A percentile compares a stretch with the other conserved stretches of the same genome.
Evolutionary conservation across 2,329 filamentous ascomycete genomes (phyloP).

Genomic region (Tolypocladium ovalisporum): DNA sequence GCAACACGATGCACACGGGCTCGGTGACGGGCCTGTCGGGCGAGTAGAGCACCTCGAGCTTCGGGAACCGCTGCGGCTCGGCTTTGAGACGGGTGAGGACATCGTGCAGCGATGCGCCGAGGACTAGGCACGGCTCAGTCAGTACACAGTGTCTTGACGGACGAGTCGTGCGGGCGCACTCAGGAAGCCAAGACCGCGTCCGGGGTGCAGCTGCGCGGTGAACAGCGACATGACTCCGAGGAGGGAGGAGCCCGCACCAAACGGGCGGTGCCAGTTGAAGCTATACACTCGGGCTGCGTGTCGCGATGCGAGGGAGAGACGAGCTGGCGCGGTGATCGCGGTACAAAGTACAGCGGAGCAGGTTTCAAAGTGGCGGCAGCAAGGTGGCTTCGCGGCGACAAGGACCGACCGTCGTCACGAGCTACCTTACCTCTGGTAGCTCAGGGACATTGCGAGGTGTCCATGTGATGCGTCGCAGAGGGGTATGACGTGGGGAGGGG

Average conservation of each 20-base stretch:
- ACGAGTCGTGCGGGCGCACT: constrained; percentile 15
- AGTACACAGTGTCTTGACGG: not conserved
- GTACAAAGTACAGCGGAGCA: not conserved
- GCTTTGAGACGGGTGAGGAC: constrained; percentile 79
- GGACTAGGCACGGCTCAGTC: constrained; percentile 70
- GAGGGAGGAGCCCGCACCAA: not conserved
- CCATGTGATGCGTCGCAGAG: constrained; percentile 3
- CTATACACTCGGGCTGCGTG: not conserved
- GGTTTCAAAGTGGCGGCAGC: not conserved
- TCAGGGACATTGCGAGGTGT: too few relatives aligned
- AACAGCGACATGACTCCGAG: constrained; percentile 33
- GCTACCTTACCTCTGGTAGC: not conserved
- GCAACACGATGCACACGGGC: constrained; percentile 65
- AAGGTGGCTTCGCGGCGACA: not conserved
- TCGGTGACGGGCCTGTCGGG: constrained; percentile 61
- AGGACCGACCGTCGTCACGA: not conserved
- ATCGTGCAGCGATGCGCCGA: constrained; percentile 87
- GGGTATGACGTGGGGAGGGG: constrained; percentile 1
- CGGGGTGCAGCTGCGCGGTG: constrained; percentile 54
- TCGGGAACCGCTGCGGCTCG: constrained; percentile 71
- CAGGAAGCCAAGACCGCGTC: constrained; percentile 54
- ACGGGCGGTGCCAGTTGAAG: not conserved
- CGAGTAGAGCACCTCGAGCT: constrained; percentile 74
- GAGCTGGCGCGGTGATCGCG: not conserved
- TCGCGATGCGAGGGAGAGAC: not conserved